These are phyloP conservation scores for Mediolabrus comicus DNA, from an alignment of 108 stramenopile genomes.

Conservation along the genomic window DNA sequence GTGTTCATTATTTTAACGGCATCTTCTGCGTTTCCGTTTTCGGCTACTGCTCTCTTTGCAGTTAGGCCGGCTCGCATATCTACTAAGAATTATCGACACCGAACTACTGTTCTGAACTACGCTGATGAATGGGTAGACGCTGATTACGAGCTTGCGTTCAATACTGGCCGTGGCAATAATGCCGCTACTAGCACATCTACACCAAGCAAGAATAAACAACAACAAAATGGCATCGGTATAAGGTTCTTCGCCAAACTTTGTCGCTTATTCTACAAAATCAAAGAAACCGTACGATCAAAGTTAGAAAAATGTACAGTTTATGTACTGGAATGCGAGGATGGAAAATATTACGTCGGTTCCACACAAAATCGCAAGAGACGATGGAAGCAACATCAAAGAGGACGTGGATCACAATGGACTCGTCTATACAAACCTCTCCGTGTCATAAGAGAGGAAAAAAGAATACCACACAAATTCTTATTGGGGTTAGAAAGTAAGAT, in stretches of 20 bases:
- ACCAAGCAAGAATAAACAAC: background rate
- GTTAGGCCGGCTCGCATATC: background rate
- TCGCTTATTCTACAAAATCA: background rate
- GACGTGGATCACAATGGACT: conserved; percentile 63
- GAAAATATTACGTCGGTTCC: conserved; percentile 71
- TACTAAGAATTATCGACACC: background rate
- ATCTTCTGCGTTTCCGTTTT: background rate
- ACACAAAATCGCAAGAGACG: conserved; percentile 53
- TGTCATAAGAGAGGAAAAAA: conserved; percentile 42
- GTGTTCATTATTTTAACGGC: background rate
- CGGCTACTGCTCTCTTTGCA: background rate
- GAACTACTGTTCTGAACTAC: conserved; percentile 3
- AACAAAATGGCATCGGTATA: background rate
- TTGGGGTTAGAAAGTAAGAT: conserved; percentile 62
- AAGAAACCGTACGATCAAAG: conserved; percentile 7
- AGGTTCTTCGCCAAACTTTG: background rate
- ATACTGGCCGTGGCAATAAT: background rate
- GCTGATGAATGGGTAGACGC: conserved; percentile 36
- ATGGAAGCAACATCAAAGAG: conserved; percentile 43
- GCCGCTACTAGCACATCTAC: background rate
- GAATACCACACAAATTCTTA: conserved; percentile 46
- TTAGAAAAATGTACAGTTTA: conserved; percentile 53
- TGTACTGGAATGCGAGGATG: conserved; percentile 60
- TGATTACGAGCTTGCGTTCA: conserved; percentile 25
- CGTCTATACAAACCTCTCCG: conserved; percentile 46